Percentiles rank a stretch among this genome's conserved stretches.
Conservation (phyloP, 495 filamentous ascomycete species). For the Aspergillus steynii region DNA sequence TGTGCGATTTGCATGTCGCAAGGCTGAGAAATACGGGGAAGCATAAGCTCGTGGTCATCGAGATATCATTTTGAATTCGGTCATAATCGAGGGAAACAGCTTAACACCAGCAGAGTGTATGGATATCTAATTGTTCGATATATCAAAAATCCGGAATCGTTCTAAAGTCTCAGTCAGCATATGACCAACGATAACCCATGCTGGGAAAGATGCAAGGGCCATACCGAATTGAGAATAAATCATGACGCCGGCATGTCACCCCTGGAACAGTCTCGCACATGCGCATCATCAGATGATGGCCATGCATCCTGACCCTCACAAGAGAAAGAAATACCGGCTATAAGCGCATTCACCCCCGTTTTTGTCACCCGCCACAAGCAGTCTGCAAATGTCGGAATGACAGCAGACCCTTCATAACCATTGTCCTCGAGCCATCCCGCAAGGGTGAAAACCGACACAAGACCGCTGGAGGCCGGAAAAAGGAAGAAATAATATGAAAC, state of each 20-base stretch:
- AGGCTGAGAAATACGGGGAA: no score
- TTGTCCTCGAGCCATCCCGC: neutral
- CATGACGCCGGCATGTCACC: slow-evolving; percentile 34
- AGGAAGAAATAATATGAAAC: neutral
- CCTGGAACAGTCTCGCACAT: neutral
- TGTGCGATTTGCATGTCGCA: no score
- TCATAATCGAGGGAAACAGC: no score
- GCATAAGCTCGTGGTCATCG: no score
- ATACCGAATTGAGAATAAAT: slow-evolving; percentile 34
- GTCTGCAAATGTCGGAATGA: neutral
- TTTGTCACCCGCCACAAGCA: neutral
- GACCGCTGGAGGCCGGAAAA: neutral
- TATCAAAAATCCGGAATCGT: slow-evolving; percentile 10
- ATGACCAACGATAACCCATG: neutral
- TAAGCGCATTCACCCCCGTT: slow-evolving; percentile 8
- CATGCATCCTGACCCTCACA: neutral
- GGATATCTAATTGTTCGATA: neutral
- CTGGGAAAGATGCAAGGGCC: slow-evolving; percentile 3
- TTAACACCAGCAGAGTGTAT: no score
- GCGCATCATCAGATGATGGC: slow-evolving; percentile 6
- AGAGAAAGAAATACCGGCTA: slow-evolving; percentile 22
- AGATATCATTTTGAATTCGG: no score
- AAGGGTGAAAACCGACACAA: neutral
- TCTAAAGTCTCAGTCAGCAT: slow-evolving; percentile 13
- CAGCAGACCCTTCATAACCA: slow-evolving; percentile 6